Percentiles rank a stretch among this genome's conserved stretches.
Evolutionary conservation across 805 yeast species (phyloP).

Genomic region (Starmerella floricola): DNA sequence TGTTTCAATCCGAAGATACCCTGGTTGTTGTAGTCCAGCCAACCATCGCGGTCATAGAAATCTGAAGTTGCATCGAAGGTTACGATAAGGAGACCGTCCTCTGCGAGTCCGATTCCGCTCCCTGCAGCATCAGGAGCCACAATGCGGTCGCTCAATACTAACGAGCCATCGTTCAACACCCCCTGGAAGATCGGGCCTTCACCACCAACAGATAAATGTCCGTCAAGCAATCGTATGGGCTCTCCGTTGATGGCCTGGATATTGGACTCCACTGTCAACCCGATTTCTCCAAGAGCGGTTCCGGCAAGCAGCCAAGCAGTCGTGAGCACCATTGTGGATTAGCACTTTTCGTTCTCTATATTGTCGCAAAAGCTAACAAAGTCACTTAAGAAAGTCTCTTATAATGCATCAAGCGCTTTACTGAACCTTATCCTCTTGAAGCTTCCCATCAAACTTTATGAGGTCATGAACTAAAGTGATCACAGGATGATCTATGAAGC

Average conservation of each 20-base stretch:
- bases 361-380: too few relatives aligned
- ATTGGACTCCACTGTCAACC: slow-evolving; percentile 11
- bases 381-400: neutral
- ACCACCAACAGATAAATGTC: slow-evolving; percentile 10
- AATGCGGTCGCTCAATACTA: slow-evolving; percentile 16
- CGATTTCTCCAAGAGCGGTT: slow-evolving; percentile 22
- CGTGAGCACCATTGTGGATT: too few relatives aligned
- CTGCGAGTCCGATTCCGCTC: slow-evolving; percentile 15
- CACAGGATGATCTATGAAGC: slow-evolving; percentile 25
- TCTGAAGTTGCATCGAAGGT: slow-evolving; percentile 4
- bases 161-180: slow-evolving; percentile 6
- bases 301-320: too few relatives aligned
- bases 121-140: slow-evolving; percentile 16
- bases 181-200: slow-evolving; percentile 20
- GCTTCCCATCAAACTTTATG: slow-evolving; percentile 26
- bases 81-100: slow-evolving; percentile 13
- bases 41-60: slow-evolving; percentile 14
- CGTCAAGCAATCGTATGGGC: slow-evolving; percentile 17
- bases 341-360: too few relatives aligned
- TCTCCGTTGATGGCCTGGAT: slow-evolving; percentile 10
- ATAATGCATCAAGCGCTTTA: neutral
- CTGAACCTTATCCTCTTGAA: neutral
- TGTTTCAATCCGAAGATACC: slow-evolving; percentile 12
- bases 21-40: slow-evolving; percentile 14
- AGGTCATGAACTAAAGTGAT: slow-evolving; percentile 26